Conservation (phyloP, 2,329 filamentous ascomycete genomes). For the Ambrosiella cleistominuta region DNA sequence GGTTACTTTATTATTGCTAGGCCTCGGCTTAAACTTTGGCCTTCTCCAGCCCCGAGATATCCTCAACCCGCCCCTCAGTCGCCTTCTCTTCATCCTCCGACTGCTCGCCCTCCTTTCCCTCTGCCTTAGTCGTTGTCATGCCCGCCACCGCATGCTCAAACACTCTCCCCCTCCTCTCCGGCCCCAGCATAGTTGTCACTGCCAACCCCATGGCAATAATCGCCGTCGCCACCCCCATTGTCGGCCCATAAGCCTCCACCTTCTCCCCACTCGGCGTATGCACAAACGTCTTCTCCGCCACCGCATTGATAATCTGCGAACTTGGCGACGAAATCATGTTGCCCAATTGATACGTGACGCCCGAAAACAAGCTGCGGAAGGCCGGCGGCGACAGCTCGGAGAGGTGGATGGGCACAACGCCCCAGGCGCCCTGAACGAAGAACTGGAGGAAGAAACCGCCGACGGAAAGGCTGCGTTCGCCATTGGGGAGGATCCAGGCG, state of each 20-base stretch:
- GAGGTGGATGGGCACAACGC: conserved; percentile 57
- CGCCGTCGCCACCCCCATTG: conserved; percentile 59
- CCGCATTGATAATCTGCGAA: conserved; percentile 60
- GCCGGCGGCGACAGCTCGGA: conserved; percentile 59
- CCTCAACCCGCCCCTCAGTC: neutral
- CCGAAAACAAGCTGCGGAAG: conserved; percentile 58
- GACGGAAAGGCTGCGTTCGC: conserved; percentile 40
- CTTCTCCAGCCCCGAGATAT: neutral
- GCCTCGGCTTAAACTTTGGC: neutral
- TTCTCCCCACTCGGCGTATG: conserved; percentile 33
- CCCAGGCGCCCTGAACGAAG: conserved; percentile 62
- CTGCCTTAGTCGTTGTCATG: conserved; percentile 11
- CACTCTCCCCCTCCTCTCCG: conserved; percentile 53
- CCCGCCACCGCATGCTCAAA: conserved; percentile 43
- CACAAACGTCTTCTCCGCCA: conserved; percentile 46
- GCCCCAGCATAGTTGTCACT: conserved; percentile 50
- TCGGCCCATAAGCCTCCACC: conserved; percentile 54
- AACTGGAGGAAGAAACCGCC: conserved; percentile 64
- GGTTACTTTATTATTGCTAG: neutral
- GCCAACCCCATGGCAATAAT: conserved; percentile 57
- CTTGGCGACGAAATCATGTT: conserved; percentile 55
- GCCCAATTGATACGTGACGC: conserved; percentile 59
- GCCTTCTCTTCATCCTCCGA: conserved; percentile 12
- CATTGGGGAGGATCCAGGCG: conserved; percentile 51
- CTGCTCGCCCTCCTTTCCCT: conserved; percentile 13